Percentiles rank a stretch among this genome's conserved stretches.
phyloP scores from a whole-genome alignment of 225 moss, liverwort and hornwort genomes.

The Ulota crispa region DNA sequence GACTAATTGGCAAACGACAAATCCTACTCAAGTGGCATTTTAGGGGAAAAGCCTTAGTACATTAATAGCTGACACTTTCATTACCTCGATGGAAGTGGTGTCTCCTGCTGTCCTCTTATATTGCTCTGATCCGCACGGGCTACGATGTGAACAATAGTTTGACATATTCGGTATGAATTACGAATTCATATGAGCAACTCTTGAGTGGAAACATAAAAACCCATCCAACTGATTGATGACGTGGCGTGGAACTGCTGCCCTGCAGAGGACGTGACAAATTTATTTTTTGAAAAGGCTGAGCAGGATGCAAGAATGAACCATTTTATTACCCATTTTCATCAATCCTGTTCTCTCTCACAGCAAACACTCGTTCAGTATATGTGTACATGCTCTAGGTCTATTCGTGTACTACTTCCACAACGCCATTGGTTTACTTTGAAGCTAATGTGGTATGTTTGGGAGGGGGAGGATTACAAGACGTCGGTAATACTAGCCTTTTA shows the following conservation, averaged over 20 bases:
- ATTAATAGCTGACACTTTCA: neutral
- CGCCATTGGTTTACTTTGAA: no score
- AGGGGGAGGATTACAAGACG: no score
- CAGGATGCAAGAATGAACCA: neutral
- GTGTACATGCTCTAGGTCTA: neutral
- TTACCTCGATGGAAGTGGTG: neutral
- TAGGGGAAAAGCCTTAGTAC: neutral
- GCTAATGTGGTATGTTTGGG: no score
- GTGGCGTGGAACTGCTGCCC: neutral
- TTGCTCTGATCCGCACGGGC: neutral
- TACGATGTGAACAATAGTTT: neutral
- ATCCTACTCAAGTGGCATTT: neutral
- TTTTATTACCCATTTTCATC: neutral
- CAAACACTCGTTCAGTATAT: neutral
- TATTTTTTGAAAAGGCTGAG: neutral
- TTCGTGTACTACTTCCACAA: neutral
- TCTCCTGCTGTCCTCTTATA: neutral
- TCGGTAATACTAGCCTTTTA: no score
- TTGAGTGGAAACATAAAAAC: neutral
- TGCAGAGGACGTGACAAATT: neutral
- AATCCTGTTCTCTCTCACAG: neutral
- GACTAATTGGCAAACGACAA: no score
- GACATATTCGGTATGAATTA: neutral
- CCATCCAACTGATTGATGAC: neutral
- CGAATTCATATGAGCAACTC: neutral